Evolutionary conservation across 768 basidiomycete species (phyloP).

Genomic region (Phylloporus scabripes): DNA sequence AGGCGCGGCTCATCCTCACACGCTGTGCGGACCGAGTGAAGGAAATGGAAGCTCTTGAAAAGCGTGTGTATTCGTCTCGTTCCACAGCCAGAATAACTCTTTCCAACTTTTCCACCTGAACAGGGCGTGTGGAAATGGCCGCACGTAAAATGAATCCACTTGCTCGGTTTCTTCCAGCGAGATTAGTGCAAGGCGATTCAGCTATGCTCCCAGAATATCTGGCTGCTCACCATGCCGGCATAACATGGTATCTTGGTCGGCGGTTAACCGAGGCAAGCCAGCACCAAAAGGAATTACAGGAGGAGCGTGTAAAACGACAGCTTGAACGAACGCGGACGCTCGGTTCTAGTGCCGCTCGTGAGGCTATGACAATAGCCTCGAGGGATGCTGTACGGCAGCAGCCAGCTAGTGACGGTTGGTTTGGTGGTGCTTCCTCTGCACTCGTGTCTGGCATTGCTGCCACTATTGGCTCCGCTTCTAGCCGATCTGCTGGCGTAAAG

Average conservation of each 20-base stretch:
- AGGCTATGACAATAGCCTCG: constrained; percentile 44
- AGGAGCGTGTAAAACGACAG: constrained; percentile 86
- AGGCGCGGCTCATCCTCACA: constrained; percentile 79
- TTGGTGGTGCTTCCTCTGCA: constrained; percentile 53
- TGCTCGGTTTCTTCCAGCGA: constrained; percentile 63
- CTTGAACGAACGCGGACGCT: constrained; percentile 78
- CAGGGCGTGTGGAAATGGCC: constrained; percentile 64
- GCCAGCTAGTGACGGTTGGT: constrained; percentile 46
- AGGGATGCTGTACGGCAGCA: constrained; percentile 22
- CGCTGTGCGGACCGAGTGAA: constrained; percentile 84
- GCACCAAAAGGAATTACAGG: constrained; percentile 82
- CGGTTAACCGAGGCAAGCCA: constrained; percentile 77
- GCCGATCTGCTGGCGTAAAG: constrained; percentile 25
- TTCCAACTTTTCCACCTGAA: constrained; percentile 12
- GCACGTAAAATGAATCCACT: constrained; percentile 62
- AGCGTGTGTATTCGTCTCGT: constrained; percentile 51
- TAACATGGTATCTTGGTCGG: constrained; percentile 87
- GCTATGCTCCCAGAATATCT: constrained; percentile 51
- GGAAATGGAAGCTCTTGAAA: constrained; percentile 84
- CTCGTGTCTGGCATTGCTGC: constrained; percentile 52
- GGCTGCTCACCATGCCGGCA: constrained; percentile 88
- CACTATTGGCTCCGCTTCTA: constrained; percentile 48
- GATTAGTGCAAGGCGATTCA: constrained; percentile 58
- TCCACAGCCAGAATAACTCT: constrained; percentile 12
- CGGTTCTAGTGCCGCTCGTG: constrained; percentile 71